Base-by-base conservation (phyloP, 75 land plant species). In the Picea sitchensis region DNA sequence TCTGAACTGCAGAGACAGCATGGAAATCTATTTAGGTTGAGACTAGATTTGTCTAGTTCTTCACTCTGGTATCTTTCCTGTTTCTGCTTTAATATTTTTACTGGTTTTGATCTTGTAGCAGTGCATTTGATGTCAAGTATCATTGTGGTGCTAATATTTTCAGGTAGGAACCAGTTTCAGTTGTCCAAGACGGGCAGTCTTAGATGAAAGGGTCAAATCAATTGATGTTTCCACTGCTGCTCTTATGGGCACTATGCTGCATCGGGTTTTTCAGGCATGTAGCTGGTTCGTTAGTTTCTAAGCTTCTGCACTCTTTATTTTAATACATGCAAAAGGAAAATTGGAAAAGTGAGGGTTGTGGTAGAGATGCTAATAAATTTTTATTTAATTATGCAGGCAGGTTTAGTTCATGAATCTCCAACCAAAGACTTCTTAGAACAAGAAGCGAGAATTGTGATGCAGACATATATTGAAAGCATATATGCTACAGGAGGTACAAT, bases 151-250 rank as follows among this genome's bases (percentile, higher is more conserved):
- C 3, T 12, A 57, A 14, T 69, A 23, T 11, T 71, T 67, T 14
- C 79, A 95, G 98, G 98, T 95, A 62, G 90, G 96, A 61, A 75
- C 87, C 62, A 93, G 96, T 83, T 95, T 93, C 68, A 88, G 69
- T 51, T 95, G 98, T 82, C 80, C 90, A 76, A 86, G 98, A 78
- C 84, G 96, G 38, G 88, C 91, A 71, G 92, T 93, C 65, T 80
- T 95, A 34, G 95, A 95, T 87, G 98, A 95, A 80, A 92, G 98
- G 80, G 68, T 95, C 14, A 89, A 81, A 76, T 75, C 80, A 32
- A 75, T 36, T 64, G 96, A 91, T 34, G 63, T 84, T 41, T 93
- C 98, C 6, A 69, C 76, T 74, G 80, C 89, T 80, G 98, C 98
- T 63, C 80, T 95, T 57, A 76, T 90, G 65, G 98, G 98, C 44